Evolutionary conservation across 1,284 basidiomycete genomes (phyloP).

Genomic region (Butyriboletus appendiculatus): DNA sequence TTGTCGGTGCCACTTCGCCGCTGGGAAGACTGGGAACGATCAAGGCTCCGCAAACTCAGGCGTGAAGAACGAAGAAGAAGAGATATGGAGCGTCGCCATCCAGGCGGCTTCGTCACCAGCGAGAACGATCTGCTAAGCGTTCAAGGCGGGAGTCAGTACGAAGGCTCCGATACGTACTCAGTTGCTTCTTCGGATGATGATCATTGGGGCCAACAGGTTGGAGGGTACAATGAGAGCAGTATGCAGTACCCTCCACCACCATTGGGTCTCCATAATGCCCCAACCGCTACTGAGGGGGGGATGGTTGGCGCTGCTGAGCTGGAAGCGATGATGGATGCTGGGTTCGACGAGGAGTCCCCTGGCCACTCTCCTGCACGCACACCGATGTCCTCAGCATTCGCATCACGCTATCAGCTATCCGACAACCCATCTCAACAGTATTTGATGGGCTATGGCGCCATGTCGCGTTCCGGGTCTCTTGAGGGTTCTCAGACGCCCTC

Average conservation of each 20-base stretch:
- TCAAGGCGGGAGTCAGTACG: constrained; percentile 63
- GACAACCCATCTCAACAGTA: constrained; percentile 50
- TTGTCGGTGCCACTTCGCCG: constrained; percentile 83
- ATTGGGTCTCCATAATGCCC: constrained; percentile 57
- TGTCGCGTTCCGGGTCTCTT: constrained; percentile 52
- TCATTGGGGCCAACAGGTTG: constrained; percentile 87
- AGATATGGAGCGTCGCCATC: constrained; percentile 77
- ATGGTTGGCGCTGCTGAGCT: constrained; percentile 76
- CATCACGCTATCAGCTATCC: constrained; percentile 60
- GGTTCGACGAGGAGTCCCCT: constrained; percentile 66
- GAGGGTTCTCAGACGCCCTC: constrained; percentile 39
- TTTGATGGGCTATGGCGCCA: constrained; percentile 54
- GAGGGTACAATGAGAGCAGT: constrained; percentile 87
- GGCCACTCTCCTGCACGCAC: constrained; percentile 40
- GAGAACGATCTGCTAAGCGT: constrained; percentile 62
- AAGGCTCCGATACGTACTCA: constrained; percentile 75
- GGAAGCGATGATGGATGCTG: constrained; percentile 86
- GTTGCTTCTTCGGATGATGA: constrained; percentile 90
- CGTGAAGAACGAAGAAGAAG: constrained; percentile 85
- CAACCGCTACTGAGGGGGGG: constrained; percentile 42
- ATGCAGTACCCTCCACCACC: constrained; percentile 82
- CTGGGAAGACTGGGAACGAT: constrained; percentile 99
- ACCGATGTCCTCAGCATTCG: constrained; percentile 39
- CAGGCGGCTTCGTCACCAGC: constrained; percentile 63
- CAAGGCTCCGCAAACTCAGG: constrained; percentile 88